A percentile compares a stretch with the other conserved stretches of the same genome.
These are phyloP conservation scores for Lasiosphaeria hispida DNA, from an alignment of 495 filamentous ascomycete genomes.

Conservation along the genomic window DNA sequence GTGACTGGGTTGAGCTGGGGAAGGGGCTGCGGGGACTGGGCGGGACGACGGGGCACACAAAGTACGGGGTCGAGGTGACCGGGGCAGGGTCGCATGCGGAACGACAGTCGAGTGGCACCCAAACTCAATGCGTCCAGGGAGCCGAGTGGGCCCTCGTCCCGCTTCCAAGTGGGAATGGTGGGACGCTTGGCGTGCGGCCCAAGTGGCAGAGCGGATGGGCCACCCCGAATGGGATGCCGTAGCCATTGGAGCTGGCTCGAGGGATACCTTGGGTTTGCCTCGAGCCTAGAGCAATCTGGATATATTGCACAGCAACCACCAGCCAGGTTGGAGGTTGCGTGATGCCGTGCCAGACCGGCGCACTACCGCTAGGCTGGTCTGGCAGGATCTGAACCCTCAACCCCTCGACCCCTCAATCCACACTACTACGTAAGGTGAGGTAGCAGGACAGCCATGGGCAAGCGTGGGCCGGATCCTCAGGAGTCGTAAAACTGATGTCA, in stretches of 20 bases:
- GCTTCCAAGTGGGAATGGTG: slow-evolving; percentile 11
- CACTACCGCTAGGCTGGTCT: slow-evolving; percentile 4
- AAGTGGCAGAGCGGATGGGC: slow-evolving; percentile 8
- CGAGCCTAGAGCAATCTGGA: not conserved
- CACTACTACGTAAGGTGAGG: too few relatives aligned
- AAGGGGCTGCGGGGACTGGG: slow-evolving; percentile 2
- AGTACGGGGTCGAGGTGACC: not conserved
- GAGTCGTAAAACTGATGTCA: not conserved
- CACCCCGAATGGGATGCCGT: not conserved
- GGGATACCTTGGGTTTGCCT: not conserved
- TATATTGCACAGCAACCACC: slow-evolving; percentile 9
- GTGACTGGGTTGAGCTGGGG: slow-evolving; percentile 2
- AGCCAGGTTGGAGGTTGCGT: slow-evolving; percentile 1
- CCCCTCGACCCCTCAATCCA: not conserved
- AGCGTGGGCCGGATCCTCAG: not conserved
- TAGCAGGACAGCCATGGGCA: not conserved
- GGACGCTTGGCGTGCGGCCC: slow-evolving; percentile 9
- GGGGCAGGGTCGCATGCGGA: slow-evolving; percentile 11
- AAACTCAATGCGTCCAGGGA: slow-evolving; percentile 1
- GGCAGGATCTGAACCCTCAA: not conserved
- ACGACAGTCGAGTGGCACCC: not conserved
- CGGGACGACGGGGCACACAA: slow-evolving; percentile 2
- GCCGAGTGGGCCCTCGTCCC: not conserved
- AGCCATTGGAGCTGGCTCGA: not conserved
- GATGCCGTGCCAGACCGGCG: not conserved